These are phyloP conservation scores for Wickerhamomyces ciferrii DNA, from an alignment of 805 yeast species.

Conservation along the genomic window DNA sequence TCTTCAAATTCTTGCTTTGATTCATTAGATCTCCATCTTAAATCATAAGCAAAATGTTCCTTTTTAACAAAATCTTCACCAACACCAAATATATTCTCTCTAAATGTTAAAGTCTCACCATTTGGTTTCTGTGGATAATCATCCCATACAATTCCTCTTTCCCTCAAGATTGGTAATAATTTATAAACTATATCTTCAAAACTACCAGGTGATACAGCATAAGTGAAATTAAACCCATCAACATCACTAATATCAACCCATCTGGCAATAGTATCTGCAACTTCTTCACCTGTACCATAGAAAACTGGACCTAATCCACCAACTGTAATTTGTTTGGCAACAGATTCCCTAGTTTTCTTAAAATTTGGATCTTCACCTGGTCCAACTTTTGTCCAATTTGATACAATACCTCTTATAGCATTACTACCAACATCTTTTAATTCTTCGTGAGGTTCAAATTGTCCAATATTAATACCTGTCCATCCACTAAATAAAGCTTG, in stretches of 20 bases:
- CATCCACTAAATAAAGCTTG: conserved; percentile 36
- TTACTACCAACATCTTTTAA: conserved; percentile 22
- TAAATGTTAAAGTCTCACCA: conserved; percentile 21
- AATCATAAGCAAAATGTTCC: conserved; percentile 12
- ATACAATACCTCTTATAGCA: conserved; percentile 22
- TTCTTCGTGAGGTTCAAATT: conserved; percentile 27
- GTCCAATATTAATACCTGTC: conserved; percentile 33
- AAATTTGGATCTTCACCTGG: conserved; percentile 12
- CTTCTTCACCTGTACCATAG: conserved; percentile 29
- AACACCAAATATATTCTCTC: conserved; percentile 28
- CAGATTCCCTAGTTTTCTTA: conserved; percentile 10
- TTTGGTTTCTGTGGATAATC: conserved; percentile 27
- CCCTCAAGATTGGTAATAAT: conserved; percentile 29
- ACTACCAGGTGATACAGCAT: conserved; percentile 31
- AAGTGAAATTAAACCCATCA: conserved; percentile 37
- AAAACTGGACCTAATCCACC: conserved; percentile 25
- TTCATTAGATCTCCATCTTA: conserved; percentile 15
- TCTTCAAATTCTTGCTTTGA: conserved; percentile 22
- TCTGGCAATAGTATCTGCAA: conserved; percentile 32
- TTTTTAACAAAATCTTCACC: conserved; percentile 8
- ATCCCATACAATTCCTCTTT: conserved; percentile 28
- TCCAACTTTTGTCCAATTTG: conserved; percentile 21
- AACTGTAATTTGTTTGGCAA: conserved; percentile 23
- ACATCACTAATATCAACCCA: conserved; percentile 35
- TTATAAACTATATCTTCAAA: conserved; percentile 32